Base-by-base conservation (phyloP, 805 yeast species). In the Lachancea thermotolerans region DNA sequence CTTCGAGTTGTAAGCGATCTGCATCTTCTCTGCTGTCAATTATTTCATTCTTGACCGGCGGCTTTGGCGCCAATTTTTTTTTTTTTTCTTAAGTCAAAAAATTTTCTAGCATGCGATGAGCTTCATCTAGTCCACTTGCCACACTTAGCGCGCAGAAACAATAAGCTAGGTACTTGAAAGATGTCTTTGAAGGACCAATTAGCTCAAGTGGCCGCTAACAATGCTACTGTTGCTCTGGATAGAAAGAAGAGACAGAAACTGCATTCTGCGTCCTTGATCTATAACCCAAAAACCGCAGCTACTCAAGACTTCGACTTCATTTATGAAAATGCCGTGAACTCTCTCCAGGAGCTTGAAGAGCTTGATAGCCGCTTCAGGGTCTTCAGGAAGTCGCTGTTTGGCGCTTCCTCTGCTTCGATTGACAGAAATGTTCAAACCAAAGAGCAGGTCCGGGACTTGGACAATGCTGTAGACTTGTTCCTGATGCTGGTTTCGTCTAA, bases 281-380 rank as follows among this genome's bases (percentile, higher is more conserved):
- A 83, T 63, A 95, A 87, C 36, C 74, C 96, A 9, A 80, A 82
- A 56, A 81, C 79, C 49, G 99, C 99, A 14, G 86, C 95, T n/a
- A 77, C 90, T 31, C 98, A 93, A 69, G 99, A 93, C 63, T 90
- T 78, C 58, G 96, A 89, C 54, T 73, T 82, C 37, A 80, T 93
- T 47, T 85, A 74, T 58, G 76, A 81, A 42, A 77, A 77, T 45
- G 83, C 93, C 2, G 56, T 76, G 6, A 93, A 85, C 46, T 95
- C 95, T 0, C 71, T 90, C 37, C 79, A 77, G 28, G 90, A 85
- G 54, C 70, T 93, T 42, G 77, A 75, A 37, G 69, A 75, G 15
- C 64, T 91, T 27, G 97, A 93, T 58, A 71, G 76, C n/a, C 74
- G 91, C 43, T 91, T 93, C 64, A 61, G 70, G 2, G 75, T 74